Conservation (phyloP, 2,329 filamentous ascomycete species). For the Sporothrix globosa region DNA sequence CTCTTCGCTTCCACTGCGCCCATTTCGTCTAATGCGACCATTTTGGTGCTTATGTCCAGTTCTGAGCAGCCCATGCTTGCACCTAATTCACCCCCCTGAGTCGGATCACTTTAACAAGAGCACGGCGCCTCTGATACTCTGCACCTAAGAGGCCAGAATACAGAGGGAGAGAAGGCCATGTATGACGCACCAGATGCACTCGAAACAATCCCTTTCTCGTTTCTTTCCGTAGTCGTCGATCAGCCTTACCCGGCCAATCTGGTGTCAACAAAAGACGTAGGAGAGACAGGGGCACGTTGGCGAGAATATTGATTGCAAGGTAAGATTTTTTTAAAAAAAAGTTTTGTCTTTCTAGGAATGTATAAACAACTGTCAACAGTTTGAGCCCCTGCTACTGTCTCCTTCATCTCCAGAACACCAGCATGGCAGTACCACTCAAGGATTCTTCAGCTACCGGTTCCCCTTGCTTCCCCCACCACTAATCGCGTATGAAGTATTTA, state of each 20-base stretch:
- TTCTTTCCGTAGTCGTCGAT: conserved; percentile 13
- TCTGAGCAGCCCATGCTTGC: background rate
- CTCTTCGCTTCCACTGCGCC: background rate
- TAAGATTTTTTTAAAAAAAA: background rate
- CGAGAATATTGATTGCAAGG: background rate
- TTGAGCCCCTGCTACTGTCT: background rate
- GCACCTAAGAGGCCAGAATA: too few species aligned
- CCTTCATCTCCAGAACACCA: background rate
- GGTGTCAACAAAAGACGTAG: conserved; percentile 10
- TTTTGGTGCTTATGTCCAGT: background rate
- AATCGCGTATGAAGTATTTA: background rate
- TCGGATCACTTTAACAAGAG: background rate
- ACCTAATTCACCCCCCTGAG: conserved; percentile 2
- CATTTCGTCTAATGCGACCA: too few species aligned
- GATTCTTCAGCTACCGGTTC: conserved; percentile 16
- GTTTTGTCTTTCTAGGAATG: background rate
- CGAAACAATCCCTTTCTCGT: background rate
- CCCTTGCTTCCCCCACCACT: conserved; percentile 14
- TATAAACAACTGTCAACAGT: too few species aligned
- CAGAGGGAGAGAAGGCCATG: background rate
- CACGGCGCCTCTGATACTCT: too few species aligned
- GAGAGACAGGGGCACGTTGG: background rate
- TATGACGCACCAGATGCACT: background rate
- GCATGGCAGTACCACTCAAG: background rate
- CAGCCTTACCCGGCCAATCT: conserved; percentile 23